Conservation (phyloP, 2,329 filamentous ascomycete genomes). For the Zopfia rhizophila region DNA sequence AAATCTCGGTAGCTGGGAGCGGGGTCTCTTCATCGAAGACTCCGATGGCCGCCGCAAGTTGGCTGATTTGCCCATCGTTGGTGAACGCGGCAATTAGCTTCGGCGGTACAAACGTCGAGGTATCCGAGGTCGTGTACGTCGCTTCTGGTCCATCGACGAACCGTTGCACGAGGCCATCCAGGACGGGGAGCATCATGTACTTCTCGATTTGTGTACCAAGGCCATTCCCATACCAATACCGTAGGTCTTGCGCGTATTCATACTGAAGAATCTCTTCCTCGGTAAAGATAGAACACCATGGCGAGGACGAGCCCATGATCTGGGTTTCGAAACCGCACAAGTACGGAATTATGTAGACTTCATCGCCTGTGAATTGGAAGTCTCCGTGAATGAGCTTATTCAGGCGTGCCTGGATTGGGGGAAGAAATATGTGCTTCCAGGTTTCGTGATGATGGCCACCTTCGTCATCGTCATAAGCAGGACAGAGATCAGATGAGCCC, state of each 20-base stretch:
- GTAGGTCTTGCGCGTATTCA: constrained; percentile 74
- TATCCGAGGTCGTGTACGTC: constrained; percentile 60
- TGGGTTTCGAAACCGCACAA: constrained; percentile 78
- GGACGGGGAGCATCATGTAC: constrained; percentile 70
- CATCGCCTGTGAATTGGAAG: constrained; percentile 64
- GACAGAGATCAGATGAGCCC: constrained; percentile 71
- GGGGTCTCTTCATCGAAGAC: constrained; percentile 67
- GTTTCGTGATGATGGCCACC: constrained; percentile 58
- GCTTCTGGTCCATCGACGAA: constrained; percentile 64
- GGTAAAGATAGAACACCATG: constrained; percentile 71
- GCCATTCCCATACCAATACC: constrained; percentile 74
- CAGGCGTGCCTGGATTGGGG: constrained; percentile 64
- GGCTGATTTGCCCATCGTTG: constrained; percentile 73
- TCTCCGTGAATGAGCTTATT: constrained; percentile 65
- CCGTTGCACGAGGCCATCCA: constrained; percentile 64
- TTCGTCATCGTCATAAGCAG: constrained; percentile 65
- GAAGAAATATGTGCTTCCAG: constrained; percentile 65
- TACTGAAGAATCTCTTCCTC: constrained; percentile 71
- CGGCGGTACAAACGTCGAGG: constrained; percentile 62
- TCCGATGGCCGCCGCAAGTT: constrained; percentile 68
- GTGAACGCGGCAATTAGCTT: constrained; percentile 70
- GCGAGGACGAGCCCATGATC: constrained; percentile 68
- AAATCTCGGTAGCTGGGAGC: constrained; percentile 60
- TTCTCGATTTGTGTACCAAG: constrained; percentile 65
- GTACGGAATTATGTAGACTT: constrained; percentile 71